Evolutionary conservation across 225 moss, liverwort and hornwort genomes (phyloP), one percentile per base, ranked within the genome.

Genomic region (Bryum argenteum): DNA sequence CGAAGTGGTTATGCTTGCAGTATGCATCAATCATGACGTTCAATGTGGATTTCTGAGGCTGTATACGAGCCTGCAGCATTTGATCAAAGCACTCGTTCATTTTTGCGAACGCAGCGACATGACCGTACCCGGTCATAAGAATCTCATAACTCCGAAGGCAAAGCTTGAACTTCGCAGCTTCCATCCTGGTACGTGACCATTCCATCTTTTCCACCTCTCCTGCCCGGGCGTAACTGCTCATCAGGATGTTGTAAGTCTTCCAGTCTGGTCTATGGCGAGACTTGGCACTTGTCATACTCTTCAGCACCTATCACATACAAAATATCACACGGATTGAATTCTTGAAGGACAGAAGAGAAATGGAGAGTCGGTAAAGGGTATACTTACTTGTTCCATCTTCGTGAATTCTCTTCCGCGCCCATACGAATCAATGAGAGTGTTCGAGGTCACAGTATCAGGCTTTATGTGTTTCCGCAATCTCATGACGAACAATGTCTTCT

Each of bases 341-440:
- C 11, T 65, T 41, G 55, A 16, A 59, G 64, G 18, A 61, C 61
- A 66, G 37, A 44, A 15, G 8, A 76, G 60, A 45, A 17, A 9
- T 48, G 40, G 11, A 40, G 54, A 41, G 59, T n/a, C 20, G 54
- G 56, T 63, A 41, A 68, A 37, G 19, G n/a, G 70, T 37, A 75
- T 54, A 75, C 87, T 79, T 75, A 94, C 92, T 65, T 84, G 86
- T 73, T 98, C 98, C 98, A 94, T 94, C 79, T 94, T 98, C 21
- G 80, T 73, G 75, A 94, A 94, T 44, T 84, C 89, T 52, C 73
- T 72, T 1, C 81, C 91, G 48, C 79, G 88, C 51, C 98, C 94
- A 77, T 98, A 98, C 1, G 92, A 83, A 69, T 92, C 77, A 40
- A 98, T 88, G 19, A 98, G 83, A 54, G 82, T 87, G 77, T 98